Evolutionary conservation across 176 grass and related monocot species (phyloP), one percentile per base, ranked within the genome.

Genomic region (Saccharum spontaneum): DNA sequence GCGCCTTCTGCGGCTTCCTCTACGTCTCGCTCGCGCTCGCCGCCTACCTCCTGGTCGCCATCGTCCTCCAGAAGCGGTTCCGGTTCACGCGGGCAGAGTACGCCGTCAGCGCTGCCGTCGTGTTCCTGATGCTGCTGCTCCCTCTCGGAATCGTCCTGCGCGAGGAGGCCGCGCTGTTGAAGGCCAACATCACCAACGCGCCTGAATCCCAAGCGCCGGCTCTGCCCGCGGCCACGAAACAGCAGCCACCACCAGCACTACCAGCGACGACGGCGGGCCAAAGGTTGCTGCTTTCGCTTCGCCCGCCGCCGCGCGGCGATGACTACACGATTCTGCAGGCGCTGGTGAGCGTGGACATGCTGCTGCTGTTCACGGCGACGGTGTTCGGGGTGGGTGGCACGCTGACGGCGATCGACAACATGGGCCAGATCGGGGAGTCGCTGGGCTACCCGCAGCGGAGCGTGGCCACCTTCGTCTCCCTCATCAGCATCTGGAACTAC

Each of bases 251-350:
- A 10, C 1, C 4, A 36, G 3, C 33, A 28, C 10, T 16, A 14
- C 5, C 7, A 2, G 11, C 55, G 20, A 2, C 54, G 54, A 8
- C 45, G 17, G 33, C 43, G 30, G 10, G 16, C 0, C 24, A n/a
- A 4, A 83, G 39, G 10, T 4, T 81, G 3, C 30, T 45, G 0
- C 5, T 13, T 23, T 26, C 18, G 4, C 80, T 87, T 3, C 22
- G 79, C 0, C 78, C 90, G 5, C 95, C 95, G 11, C 70, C 88
- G 5, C 62, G 81, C 43, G 95, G 92, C 1, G 90, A 97, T 18
- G 92, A 97, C 90, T 92, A 92, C 87, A 89, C 92, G n/a, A 97
- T 97, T 81, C 64, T 88, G 38, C 88, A 97, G 67, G 92, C 95
- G 13, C 40, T 97, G 45, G 84, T 91, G 40, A 97, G 95, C 86